These are phyloP conservation scores for Inga laurina DNA, from an alignment of 306 rosid species.

Conservation along the genomic window DNA sequence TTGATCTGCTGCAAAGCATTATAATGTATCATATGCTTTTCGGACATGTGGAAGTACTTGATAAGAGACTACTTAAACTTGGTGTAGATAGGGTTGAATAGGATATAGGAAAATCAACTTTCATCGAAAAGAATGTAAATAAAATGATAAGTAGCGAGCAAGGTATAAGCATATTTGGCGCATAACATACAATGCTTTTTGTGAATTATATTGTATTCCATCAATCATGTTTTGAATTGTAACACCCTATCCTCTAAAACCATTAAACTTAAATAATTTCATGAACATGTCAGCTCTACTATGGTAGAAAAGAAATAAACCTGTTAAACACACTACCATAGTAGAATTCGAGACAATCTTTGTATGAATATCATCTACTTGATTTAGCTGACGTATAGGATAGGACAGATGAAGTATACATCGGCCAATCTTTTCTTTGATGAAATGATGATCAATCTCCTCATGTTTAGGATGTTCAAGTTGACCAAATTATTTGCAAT, in stretches of 20 bases:
- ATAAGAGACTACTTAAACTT: not conserved
- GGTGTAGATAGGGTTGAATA: not conserved
- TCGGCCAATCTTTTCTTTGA: not conserved
- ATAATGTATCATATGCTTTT: conserved; percentile 1
- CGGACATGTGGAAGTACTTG: not conserved
- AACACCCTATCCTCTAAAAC: not conserved
- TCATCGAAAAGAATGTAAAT: not conserved
- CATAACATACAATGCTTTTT: not conserved
- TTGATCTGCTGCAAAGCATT: not conserved
- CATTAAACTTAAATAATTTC: not conserved
- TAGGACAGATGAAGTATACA: not conserved
- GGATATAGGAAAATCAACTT: not conserved
- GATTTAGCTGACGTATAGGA: not conserved
- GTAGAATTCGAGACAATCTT: not conserved
- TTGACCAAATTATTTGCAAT: no score
- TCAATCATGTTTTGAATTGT: not conserved
- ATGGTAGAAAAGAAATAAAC: no score
- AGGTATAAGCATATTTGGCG: not conserved
- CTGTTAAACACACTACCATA: no score
- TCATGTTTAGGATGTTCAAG: not conserved
- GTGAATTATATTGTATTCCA: not conserved
- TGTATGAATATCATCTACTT: not conserved
- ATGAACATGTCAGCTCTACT: not conserved
- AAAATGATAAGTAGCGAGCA: conserved; percentile 2
- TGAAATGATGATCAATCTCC: not conserved